Evolutionary conservation across 2,329 filamentous ascomycete genomes (phyloP), one percentile per base, ranked within the genome.

Genomic region (Aaosphaeria arxii): DNA sequence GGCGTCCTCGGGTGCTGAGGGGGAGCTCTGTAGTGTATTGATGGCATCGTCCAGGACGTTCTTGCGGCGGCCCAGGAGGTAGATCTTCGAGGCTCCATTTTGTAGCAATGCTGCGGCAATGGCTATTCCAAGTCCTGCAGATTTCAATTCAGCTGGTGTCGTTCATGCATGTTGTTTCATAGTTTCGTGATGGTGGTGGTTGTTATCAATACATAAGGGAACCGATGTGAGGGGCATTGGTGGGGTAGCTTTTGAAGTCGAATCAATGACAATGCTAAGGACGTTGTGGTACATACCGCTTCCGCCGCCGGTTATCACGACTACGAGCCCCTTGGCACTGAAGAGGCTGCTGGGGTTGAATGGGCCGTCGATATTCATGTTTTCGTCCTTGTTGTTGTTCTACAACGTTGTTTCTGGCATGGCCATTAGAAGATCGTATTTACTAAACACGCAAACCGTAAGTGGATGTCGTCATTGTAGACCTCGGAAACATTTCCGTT

Each of bases 51-150:
- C 53, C 35, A 77, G 71, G 40, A 69, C 66, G 39, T 71, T 67
- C 32, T 63, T 54, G 28, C 74, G 67, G 35, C 74, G 70, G 39
- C 74, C 74, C 29, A 76, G 71, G 48, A 77, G 66, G 61, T 75
- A 77, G 47, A 77, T 63, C 48, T 73, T 74, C 3, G 66, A 58
- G 5, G 69, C 73, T 53, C 60, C 72, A 58, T 61, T 70, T 47
- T 68, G 71, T 47, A 61, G 64, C n/a, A 77, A 66, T 3, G 74
- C 61, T 6, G 69, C 62, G 24, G 74, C 69, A 39, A 76, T 69
- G 33, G 66, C 66, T 6, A 71, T 61, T 11, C 70, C 70, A 43
- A 72, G 62, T 41, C 70, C 70, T 72, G 4, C 2, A 45, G 4
- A 11, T 4, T 13, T n/a, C 42, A 9, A n/a, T 11, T 42, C 42